phyloP scores from a whole-genome alignment of 2,329 filamentous ascomycete species.

The Myriosclerotinia scirpicola region DNA sequence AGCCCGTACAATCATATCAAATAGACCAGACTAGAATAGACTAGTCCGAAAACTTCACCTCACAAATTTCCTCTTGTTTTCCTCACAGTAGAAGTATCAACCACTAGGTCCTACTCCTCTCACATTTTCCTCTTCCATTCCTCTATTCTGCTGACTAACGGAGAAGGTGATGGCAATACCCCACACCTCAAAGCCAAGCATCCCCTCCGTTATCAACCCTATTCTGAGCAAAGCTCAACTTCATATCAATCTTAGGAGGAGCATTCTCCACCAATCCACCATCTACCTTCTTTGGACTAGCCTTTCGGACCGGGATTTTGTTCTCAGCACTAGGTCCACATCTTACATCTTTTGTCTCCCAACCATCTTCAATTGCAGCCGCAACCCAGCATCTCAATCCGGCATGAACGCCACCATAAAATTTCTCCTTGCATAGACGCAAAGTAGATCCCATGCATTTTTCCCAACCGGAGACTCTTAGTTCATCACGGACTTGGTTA shows the following conservation, averaged over 20 bases:
- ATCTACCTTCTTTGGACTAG: slow-evolving; percentile 30
- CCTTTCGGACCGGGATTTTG: slow-evolving; percentile 47
- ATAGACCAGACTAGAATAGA: not conserved
- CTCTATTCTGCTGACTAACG: not conserved
- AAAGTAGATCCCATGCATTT: slow-evolving; percentile 82
- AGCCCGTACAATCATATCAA: slow-evolving; percentile 18
- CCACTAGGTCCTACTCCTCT: slow-evolving; percentile 8
- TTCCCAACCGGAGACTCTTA: slow-evolving; percentile 86
- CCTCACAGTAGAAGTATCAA: not conserved
- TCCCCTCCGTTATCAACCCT: slow-evolving; percentile 25
- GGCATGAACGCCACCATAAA: slow-evolving; percentile 90
- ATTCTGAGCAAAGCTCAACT: slow-evolving; percentile 35
- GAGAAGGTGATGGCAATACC: no score
- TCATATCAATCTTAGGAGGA: slow-evolving; percentile 40
- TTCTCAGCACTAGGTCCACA: slow-evolving; percentile 59
- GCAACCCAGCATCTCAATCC: slow-evolving; percentile 86
- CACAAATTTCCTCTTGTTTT: not conserved
- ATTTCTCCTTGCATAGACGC: slow-evolving; percentile 94
- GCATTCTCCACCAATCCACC: slow-evolving; percentile 22
- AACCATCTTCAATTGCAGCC: slow-evolving; percentile 82
- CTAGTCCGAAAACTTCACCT: not conserved
- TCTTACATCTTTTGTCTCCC: slow-evolving; percentile 79
- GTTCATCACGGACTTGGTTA: slow-evolving; percentile 73
- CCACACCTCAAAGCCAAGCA: slow-evolving; percentile 31
- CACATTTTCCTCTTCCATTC: not conserved